These are phyloP conservation scores for Lachnellula arida DNA, from an alignment of 2,329 filamentous ascomycete species.

Conservation along the genomic window DNA sequence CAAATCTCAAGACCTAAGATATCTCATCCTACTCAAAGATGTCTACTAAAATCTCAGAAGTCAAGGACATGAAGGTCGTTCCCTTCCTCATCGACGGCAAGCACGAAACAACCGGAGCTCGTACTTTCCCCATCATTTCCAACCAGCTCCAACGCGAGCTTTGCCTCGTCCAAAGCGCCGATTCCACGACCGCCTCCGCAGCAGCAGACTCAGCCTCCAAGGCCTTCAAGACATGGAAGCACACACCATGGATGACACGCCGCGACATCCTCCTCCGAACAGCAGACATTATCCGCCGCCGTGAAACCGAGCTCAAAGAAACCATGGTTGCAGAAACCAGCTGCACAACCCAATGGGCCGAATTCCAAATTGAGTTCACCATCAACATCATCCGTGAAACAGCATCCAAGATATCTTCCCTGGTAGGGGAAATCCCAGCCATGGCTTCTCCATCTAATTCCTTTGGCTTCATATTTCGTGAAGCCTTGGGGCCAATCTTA, in stretches of 20 bases:
- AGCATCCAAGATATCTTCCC: background rate
- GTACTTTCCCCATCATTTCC: too few relatives aligned
- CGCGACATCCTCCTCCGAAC: slow-evolving; percentile 66
- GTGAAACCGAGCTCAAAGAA: slow-evolving; percentile 45
- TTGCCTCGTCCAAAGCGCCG: slow-evolving; percentile 31
- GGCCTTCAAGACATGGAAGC: slow-evolving; percentile 67
- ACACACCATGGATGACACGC: slow-evolving; percentile 52
- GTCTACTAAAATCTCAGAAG: too few relatives aligned
- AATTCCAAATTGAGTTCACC: background rate
- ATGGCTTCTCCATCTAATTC: slow-evolving; percentile 30
- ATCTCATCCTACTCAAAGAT: too few relatives aligned
- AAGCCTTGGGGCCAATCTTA: too few relatives aligned
- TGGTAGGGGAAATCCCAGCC: slow-evolving; percentile 51
- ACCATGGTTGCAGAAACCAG: slow-evolving; percentile 53
- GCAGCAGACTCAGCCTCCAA: slow-evolving; percentile 50
- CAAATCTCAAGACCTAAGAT: too few relatives aligned
- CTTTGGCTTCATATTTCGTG: too few relatives aligned
- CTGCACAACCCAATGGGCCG: background rate
- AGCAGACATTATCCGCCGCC: slow-evolving; percentile 54
- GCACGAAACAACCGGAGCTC: too few relatives aligned
- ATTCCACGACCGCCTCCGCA: slow-evolving; percentile 48
- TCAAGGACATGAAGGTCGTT: too few relatives aligned
- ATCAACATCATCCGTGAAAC: slow-evolving; percentile 49
- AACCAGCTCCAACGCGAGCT: too few relatives aligned
- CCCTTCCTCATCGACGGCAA: too few relatives aligned